Base-by-base conservation (phyloP, 805 yeast genomes). In the Spathaspora girioi region DNA sequence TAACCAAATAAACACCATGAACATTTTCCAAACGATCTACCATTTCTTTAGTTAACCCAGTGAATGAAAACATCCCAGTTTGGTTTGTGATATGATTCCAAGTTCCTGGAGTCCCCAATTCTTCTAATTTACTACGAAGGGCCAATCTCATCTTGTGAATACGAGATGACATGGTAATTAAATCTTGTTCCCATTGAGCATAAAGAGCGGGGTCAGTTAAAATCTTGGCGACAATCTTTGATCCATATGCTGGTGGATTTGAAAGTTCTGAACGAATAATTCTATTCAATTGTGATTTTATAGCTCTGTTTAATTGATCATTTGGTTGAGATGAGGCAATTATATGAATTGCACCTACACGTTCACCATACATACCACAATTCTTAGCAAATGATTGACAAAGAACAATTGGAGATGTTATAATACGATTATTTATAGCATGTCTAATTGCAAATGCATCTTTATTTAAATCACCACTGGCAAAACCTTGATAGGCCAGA, bases 361-460 rank as follows among this genome's bases (percentile, higher is more conserved):
- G 87, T 77, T 93, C 98, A 69, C 98, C 98, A 66, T 93, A 93
- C 83, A 93, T 86, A 58, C 98, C 98, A 64, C 88, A 88, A 73
- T 94, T 93, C 71, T 93, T 93, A 51, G 98, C 97, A 70, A 93
- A 93, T 9, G 97, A 91, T 77, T 93, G 99, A 71, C 97, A 91
- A 52, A 93, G 80, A 31, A 89, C 63, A 50, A 66, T 65, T 45
- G 71, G 71, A 12, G 52, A 31, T 14, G 69, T 56, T 27, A 59
- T 54, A 53, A 72, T 56, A 14, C 53, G 49, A 45, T 66, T 64
- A 50, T 63, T 57, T 48, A 86, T 76, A 55, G 90, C 91, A 47
- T 77, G 71, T 58, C 91, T 78, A 50, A 87, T 83, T 20, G 97
- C 90, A 76, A 81, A 89, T 8, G 96, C 93, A 62, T 93, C 99